Evolutionary conservation across 2,329 filamentous ascomycete species (phyloP).

Genomic region (Didymella segeticola): DNA sequence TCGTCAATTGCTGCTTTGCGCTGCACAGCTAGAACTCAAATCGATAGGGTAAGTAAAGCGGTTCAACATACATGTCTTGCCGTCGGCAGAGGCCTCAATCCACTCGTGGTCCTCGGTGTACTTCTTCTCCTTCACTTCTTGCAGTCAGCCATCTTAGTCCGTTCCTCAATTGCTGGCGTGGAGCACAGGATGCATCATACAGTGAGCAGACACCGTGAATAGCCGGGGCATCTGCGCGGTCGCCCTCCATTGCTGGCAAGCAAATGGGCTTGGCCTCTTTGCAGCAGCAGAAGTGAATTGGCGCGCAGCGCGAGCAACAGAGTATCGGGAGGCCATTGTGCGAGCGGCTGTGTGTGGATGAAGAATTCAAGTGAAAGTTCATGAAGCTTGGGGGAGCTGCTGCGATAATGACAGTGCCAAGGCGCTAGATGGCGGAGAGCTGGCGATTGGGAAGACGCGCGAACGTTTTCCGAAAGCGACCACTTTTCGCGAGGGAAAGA

Average conservation of each 20-base stretch:
- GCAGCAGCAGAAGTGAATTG: conserved; percentile 42
- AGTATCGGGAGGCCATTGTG: conserved; percentile 46
- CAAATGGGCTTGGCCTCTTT: conserved; percentile 32
- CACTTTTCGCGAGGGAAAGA: conserved; percentile 21
- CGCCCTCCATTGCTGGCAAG: conserved; percentile 36
- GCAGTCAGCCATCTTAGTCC: conserved; percentile 21
- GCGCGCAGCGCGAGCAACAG: conserved; percentile 42
- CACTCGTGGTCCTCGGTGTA: conserved; percentile 99
- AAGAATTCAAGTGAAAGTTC: conserved; percentile 17
- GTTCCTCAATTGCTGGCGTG: conserved; percentile 5
- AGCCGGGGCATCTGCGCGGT: conserved; percentile 39
- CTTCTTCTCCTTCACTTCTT: conserved; percentile 71
- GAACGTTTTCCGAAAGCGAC: conserved; percentile 33
- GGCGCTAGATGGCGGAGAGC: conserved; percentile 20
- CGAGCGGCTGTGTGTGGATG: conserved; percentile 13
- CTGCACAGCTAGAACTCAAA: background rate
- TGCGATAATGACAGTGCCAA: conserved; percentile 10
- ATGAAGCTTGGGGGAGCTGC: conserved; percentile 11
- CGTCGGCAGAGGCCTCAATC: conserved; percentile 86
- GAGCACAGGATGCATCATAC: conserved; percentile 32
- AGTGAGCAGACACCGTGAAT: conserved; percentile 48
- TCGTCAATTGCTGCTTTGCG: conserved; percentile 3
- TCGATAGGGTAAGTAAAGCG: background rate
- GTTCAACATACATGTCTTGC: conserved; percentile 70
- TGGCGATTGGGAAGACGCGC: conserved; percentile 15